These are phyloP conservation scores for Filosporella fistucella DNA, from an alignment of 495 filamentous ascomycete species.

Conservation along the genomic window DNA sequence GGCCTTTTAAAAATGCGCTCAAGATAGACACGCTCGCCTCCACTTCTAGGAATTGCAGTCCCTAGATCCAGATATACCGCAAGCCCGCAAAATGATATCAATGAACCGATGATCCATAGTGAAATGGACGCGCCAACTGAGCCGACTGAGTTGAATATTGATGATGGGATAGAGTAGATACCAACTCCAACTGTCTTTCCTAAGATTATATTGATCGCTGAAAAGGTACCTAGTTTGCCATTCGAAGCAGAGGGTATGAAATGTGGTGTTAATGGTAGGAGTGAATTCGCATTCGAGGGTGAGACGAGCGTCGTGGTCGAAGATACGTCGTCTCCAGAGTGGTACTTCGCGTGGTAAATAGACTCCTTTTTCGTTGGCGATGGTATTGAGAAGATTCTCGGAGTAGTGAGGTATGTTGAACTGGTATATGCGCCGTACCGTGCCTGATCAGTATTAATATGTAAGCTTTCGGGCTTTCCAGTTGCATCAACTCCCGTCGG, in stretches of 20 bases:
- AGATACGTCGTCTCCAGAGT: conserved; percentile 6
- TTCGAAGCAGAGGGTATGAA: conserved; percentile 2
- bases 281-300: conserved; percentile 1
- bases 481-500: too few relatives aligned
- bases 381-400: conserved; percentile 10
- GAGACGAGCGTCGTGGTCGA: conserved; percentile 21
- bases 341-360: neutral
- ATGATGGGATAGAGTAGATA: conserved; percentile 36
- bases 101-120: conserved; percentile 35
- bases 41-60: conserved; percentile 44
- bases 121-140: conserved; percentile 35
- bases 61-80: conserved; percentile 54
- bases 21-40: conserved; percentile 56
- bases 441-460: conserved; percentile 10
- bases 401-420: conserved; percentile 11
- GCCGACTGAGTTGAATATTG: conserved; percentile 36
- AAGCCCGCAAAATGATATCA: conserved; percentile 34
- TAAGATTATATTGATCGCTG: conserved; percentile 30
- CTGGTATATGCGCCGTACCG: conserved; percentile 12
- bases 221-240: conserved; percentile 27
- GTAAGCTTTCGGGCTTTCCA: conserved; percentile 1
- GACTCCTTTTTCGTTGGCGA: conserved; percentile 9
- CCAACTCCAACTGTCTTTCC: conserved; percentile 27
- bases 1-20: conserved; percentile 60
- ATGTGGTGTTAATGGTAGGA: conserved; percentile 14